Evolutionary conservation across 192 early-diverging fungal genomes (phyloP), one percentile per base, ranked within the genome.

Genomic region (Umbelopsis isabellina): DNA sequence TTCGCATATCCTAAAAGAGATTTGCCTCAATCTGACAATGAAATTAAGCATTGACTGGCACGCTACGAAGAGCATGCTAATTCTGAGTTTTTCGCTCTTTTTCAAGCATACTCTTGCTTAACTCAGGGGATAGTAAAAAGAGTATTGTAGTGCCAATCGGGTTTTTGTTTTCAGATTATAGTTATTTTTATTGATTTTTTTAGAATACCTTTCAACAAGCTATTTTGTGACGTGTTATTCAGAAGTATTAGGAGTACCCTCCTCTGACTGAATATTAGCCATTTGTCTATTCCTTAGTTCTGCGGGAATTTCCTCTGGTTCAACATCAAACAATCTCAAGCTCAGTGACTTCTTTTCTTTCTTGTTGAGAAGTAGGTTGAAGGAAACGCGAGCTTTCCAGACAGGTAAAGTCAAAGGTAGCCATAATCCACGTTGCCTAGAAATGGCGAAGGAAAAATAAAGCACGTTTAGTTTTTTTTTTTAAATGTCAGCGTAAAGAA

Each of bases 331-430:
- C 6, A 80, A 48, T 11, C 79, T 53, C 20, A 69, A 50, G 25
- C 71, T 69, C 3, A 80, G 45, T 9, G 79, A 76, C 49, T 72
- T 74, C 50, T 88, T 85, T 78, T 93, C 91, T 71, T 87, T 84
- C 71, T 92, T 92, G 81, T 90, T 87, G 71, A 93, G 68, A 67
- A 92, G 82, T 61, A 92, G 78, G 73, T 90, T 92, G 35, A 92
- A 79, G n/a, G 90, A 91, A 45, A 84, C 84, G 48, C 85, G 82
- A 21, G 89, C 91, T 68, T 86, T 84, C 91, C 91, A 93, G 49
- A 92, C 87, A 3, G 91, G 91, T 33, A 93, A 76, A 10, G 78
- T 74, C 70, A 92, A 76, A 55, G 69, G 67, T 4, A 65, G 76
- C 77, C 37, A 78, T 74, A 51, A 87, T 69, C 49, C 55, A 61